Evolutionary conservation across 768 basidiomycete genomes (phyloP).

Genomic region (Boletus reticuloceps): DNA sequence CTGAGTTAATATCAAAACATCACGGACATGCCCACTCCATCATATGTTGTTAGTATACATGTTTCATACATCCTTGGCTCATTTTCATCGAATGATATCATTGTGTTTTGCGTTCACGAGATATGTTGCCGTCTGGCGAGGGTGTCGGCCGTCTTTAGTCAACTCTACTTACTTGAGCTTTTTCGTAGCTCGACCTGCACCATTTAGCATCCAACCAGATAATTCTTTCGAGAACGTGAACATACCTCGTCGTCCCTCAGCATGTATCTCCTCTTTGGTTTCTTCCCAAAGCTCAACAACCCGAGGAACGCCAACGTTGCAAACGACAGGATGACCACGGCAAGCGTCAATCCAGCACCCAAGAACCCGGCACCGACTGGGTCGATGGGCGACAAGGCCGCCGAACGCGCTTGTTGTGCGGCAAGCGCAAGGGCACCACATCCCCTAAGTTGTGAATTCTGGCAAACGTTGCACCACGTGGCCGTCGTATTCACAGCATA

Average conservation of each 20-base stretch:
- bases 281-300: conserved; percentile 26
- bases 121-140: not conserved
- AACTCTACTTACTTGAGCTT: conserved; percentile 9
- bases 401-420: conserved; percentile 27
- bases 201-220: conserved; percentile 1
- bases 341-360: conserved; percentile 56
- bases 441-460: conserved; percentile 54
- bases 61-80: conserved; percentile 9
- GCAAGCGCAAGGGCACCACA: conserved; percentile 47
- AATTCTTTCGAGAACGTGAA: conserved; percentile 1
- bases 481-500: conserved; percentile 49
- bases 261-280: not conserved
- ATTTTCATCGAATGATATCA: not conserved
- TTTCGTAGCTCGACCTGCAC: conserved; percentile 23
- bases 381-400: conserved; percentile 39
- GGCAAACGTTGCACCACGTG: conserved; percentile 59
- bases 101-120: not conserved
- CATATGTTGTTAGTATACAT: conserved; percentile 16
- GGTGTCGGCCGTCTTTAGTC: not conserved
- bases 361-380: conserved; percentile 67
- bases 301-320: conserved; percentile 42
- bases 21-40: conserved; percentile 15
- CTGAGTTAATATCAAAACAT: conserved; percentile 19
- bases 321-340: conserved; percentile 38
- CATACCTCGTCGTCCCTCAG: conserved; percentile 15